phyloP scores from a whole-genome alignment of 2,329 filamentous ascomycete genomes.

The Xylaria sp. region DNA sequence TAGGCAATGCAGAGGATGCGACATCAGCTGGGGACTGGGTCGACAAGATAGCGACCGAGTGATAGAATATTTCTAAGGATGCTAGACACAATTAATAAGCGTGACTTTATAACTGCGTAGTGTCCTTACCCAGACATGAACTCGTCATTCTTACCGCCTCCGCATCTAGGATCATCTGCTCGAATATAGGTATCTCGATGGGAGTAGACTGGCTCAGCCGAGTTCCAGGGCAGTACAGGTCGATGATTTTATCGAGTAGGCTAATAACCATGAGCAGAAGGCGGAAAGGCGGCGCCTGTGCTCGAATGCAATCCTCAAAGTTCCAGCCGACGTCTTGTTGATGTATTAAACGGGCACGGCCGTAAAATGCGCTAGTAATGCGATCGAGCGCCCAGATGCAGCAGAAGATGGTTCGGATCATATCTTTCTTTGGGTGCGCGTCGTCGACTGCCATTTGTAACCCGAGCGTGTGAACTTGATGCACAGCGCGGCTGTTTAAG shows the following conservation, averaged over 20 bases:
- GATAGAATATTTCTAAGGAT: slow-evolving; percentile 72
- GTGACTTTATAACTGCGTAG: neutral
- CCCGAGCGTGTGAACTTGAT: slow-evolving; percentile 67
- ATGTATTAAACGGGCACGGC: slow-evolving; percentile 69
- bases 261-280: slow-evolving; percentile 65
- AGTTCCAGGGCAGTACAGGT: slow-evolving; percentile 67
- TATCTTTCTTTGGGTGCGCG: slow-evolving; percentile 52
- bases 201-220: slow-evolving; percentile 60
- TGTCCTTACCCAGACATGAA: slow-evolving; percentile 59
- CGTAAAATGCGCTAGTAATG: slow-evolving; percentile 69
- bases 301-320: slow-evolving; percentile 61
- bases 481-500: slow-evolving; percentile 64
- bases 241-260: slow-evolving; percentile 69
- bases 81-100: slow-evolving; percentile 53
- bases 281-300: slow-evolving; percentile 65
- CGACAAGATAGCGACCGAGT: slow-evolving; percentile 71
- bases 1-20: slow-evolving; percentile 56
- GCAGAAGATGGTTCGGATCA: slow-evolving; percentile 62
- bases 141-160: slow-evolving; percentile 62
- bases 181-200: slow-evolving; percentile 67
- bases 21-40: slow-evolving; percentile 62
- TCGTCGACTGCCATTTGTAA: slow-evolving; percentile 60
- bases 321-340: slow-evolving; percentile 69
- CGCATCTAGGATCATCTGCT: slow-evolving; percentile 67
- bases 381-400: slow-evolving; percentile 71